Base-by-base conservation (phyloP, 108 stramenopile species). In the Craspedostauros australis region DNA sequence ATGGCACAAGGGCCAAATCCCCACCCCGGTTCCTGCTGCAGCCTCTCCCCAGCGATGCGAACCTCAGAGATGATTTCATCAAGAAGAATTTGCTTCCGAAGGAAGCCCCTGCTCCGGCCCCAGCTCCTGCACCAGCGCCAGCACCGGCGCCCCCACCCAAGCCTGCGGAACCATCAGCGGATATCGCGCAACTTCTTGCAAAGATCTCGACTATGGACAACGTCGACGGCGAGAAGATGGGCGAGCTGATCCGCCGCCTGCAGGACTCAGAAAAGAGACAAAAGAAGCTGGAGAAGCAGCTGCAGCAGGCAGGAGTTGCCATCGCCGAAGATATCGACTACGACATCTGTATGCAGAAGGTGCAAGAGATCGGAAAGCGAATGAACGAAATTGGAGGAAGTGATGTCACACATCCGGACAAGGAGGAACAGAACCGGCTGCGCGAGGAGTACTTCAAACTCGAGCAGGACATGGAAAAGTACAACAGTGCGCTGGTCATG, bases 381-480 rank as follows among this genome's bases (percentile, higher is more conserved):
- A 75, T 79, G 78, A 45, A 54, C n/a, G 78, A 69, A 68, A 79
- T 79, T 37, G 73, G 73, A 34, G 65, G 69, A 9, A 63, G 61
- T 56, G 73, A 79, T 54, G 68, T 70, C 4, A 57, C 57, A 9
- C 65, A 62, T 61, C 57, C 67, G 27, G 76, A 73, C 46, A 77
- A 77, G 24, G 71, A 77, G n/a, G 70, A 63, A 19, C 70, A 79
- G 51, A 72, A 68, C 23, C 42, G 50, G 33, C 58, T 79, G 11
- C 69, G 78, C 6, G 78, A 79, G 41, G 78, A 79, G 41, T 79
- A 79, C 37, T 79, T 75, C 49, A 72, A 72, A 57, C 62, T 79
- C 12, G 78, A 79, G 51, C 78, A 75, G 50, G 73, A 79, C 18
- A 79, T 79, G 78, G 78, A 79, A 44, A 68, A 70, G 25, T 75